These are phyloP conservation scores for Pseudogymnoascus sp. DNA, from an alignment of 2,329 filamentous ascomycete species.

Conservation along the genomic window DNA sequence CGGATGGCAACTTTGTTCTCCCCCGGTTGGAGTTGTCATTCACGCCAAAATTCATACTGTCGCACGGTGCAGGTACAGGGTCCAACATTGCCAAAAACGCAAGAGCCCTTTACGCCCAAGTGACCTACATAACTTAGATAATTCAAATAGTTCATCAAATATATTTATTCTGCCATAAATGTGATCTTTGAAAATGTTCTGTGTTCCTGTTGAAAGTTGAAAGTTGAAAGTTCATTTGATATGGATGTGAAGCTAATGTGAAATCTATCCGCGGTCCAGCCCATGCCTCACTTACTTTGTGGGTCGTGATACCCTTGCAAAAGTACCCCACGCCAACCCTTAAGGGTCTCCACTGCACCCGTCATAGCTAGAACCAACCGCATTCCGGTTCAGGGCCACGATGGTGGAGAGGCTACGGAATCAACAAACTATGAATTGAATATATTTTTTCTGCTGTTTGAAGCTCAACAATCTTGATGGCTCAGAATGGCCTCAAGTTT, in stretches of 20 bases:
- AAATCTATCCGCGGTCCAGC: neutral
- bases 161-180: neutral
- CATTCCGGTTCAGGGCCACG: neutral
- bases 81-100: neutral
- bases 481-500: neutral
- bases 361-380: conserved; percentile 8
- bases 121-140: neutral
- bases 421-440: neutral
- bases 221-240: neutral
- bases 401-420: neutral
- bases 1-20: neutral
- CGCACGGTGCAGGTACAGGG: neutral
- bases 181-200: neutral
- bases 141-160: neutral
- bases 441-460: neutral
- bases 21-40: neutral
- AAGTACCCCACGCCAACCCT: conserved; percentile 7
- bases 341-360: neutral
- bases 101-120: neutral
- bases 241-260: neutral
- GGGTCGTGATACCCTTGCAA: neutral
- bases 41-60: neutral
- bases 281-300: neutral
- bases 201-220: neutral
- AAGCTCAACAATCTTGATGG: conserved; percentile 1